Base-by-base conservation (phyloP, 2,329 filamentous ascomycete genomes). In the Ophiostoma sp. region DNA sequence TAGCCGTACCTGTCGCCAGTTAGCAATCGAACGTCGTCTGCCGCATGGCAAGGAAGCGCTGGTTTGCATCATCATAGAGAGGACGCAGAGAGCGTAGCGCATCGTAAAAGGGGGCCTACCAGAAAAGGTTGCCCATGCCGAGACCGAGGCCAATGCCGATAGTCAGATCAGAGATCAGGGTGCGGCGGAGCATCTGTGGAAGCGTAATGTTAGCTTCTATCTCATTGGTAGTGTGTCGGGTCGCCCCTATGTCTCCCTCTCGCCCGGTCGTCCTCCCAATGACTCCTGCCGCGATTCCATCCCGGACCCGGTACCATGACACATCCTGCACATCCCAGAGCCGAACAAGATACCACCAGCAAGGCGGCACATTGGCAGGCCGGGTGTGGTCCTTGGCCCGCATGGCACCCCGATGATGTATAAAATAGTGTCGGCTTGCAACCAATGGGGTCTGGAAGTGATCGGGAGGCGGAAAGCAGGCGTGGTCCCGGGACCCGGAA, bases 161-260 rank as follows among this genome's bases (percentile, higher is more conserved):
- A 71, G 80, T 76, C 72, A 88, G 80, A 77, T 88, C 86, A 74
- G 83, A 77, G 76, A 88, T 81, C 78, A 88, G 84, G 78, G 82
- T 81, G 78, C 85, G 82, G 80, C 85, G 84, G 79, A 88, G 83
- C 83, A 87, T 88, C 86, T 88, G 75, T 23, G 35, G 31, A 64
- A 31, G 4, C n/a, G 4, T 31, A 35, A 27, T 48, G 71, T 73
- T 68, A 72, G 71, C 69, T 60, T 8, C 10, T 8, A 4, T 52
- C 20, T 17, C 64, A 64, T 36, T 6, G 23, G 62, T 64, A 27
- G 3, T 23, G 15, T n/a, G 65, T 65, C 23, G 33, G 41, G 54
- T 31, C 17, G 1, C 10, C 17, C 10, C 11, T 39, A 6, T 17
- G 5, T 13, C 33, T 39, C 23, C 35, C 20, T 33, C 64, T 39